phyloP scores from a whole-genome alignment of 2,329 filamentous ascomycete species.

The Beauveria caledonica region DNA sequence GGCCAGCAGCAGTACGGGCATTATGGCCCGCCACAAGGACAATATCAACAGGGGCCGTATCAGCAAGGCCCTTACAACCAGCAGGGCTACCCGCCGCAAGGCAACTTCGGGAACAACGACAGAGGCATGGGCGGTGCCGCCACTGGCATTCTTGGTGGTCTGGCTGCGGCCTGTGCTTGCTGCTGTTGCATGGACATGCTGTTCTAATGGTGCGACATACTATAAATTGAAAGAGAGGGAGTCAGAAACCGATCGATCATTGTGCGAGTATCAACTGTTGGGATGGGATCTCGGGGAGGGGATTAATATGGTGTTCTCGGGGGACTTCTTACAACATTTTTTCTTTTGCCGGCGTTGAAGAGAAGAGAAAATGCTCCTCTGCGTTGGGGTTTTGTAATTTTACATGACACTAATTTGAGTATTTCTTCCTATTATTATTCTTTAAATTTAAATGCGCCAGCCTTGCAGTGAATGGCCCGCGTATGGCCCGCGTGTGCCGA shows the following conservation, averaged over 20 bases:
- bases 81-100: slow-evolving; percentile 19
- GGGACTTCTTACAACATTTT: neutral
- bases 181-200: slow-evolving; percentile 51
- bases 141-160: slow-evolving; percentile 33
- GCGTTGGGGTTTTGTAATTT: neutral
- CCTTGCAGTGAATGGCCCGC: neutral
- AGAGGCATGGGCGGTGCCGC: slow-evolving; percentile 15
- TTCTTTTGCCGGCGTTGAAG: neutral
- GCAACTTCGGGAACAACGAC: slow-evolving; percentile 28
- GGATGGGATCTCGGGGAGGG: neutral
- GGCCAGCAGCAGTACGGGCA: slow-evolving; percentile 33
- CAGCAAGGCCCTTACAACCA: slow-evolving; percentile 25
- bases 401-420: neutral
- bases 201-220: slow-evolving; percentile 32
- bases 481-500: neutral
- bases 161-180: slow-evolving; percentile 45
- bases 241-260: neutral
- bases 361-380: neutral
- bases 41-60: slow-evolving; percentile 5
- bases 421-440: neutral
- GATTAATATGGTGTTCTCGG: neutral
- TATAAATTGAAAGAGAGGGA: neutral
- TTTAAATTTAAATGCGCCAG: neutral
- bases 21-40: neutral
- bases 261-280: neutral